Base-by-base conservation (phyloP, 139 green algal species). In the Chlamydomonas incerta region DNA sequence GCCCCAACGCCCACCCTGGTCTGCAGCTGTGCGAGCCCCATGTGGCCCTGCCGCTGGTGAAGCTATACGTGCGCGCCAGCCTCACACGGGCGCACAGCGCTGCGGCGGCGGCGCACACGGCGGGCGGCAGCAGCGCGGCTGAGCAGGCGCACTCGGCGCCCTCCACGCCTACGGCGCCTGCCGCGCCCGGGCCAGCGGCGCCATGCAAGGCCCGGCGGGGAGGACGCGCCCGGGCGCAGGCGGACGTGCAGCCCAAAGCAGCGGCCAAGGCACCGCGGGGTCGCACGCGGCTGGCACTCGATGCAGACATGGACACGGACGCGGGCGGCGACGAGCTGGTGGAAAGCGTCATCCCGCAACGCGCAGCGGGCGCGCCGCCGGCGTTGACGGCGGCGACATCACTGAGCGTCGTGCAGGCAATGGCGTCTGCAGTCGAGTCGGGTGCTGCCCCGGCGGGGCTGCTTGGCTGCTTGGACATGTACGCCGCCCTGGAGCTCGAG, bases 401-500 rank as follows among this genome's bases (percentile, higher is more conserved):
- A 10, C 74, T 47, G 17, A 70, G 68, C 58, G 13, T 80, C 28
- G 24, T 71, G 4, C 41, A 80, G 70, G 18, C 15, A 18, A 35
- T 80, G 29, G 57, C 26, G 8, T 55, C 69, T 28, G 71, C 70
- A 46, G 82, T 57, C 18, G 29, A 57, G 35, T 24, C 41, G 11
- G 63, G 20, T 8, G 31, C 65, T 1, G 47, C 20, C 29, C 1
- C 26, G 17, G 9, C 66, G 23, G 66, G 46, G 3, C 47, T 88
- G 50, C 73, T 80, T 9, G 74, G 83, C 29, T 29, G 37, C 0
- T 35, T 90, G 60, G 86, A 90, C 73, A 21, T 80, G 58, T 85
- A 72, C 72, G 86, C 79, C 0, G 31, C 41, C 9, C 66, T 60
- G 20, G 79, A 85, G 65, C 66, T 85, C 23, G 79, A 85, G 65